A percentile compares a stretch with the other conserved stretches of the same genome.
phyloP scores from a whole-genome alignment of 2,329 filamentous ascomycete species.

The Monilinia polystroma region DNA sequence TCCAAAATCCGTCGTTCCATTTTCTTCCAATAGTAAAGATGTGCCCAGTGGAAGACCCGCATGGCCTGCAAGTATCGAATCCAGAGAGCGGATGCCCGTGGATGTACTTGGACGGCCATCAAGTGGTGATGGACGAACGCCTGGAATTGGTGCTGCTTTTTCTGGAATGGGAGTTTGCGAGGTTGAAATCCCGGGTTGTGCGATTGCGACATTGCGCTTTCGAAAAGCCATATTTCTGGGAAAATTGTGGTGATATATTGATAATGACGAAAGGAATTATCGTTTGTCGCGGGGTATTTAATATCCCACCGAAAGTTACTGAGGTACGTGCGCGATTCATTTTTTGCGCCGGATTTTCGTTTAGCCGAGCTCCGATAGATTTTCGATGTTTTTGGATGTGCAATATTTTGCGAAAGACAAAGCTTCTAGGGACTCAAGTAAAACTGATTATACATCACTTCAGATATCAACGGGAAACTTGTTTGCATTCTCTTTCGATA shows the following conservation, averaged over 20 bases:
- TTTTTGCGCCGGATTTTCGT: conserved; percentile 19
- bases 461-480: not conserved
- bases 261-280: conserved; percentile 13
- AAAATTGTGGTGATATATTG: not conserved
- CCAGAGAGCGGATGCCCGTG: conserved; percentile 83
- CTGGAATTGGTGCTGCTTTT: conserved; percentile 43
- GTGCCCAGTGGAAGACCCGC: conserved; percentile 79
- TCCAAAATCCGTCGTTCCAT: conserved; percentile 90
- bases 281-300: conserved; percentile 12
- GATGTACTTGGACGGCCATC: conserved; percentile 88
- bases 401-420: conserved; percentile 21
- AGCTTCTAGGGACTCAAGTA: conserved; percentile 1
- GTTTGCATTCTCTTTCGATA: not conserved
- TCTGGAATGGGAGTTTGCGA: not conserved
- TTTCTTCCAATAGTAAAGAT: conserved; percentile 79
- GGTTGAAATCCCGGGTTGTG: conserved; percentile 30
- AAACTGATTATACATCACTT: conserved; percentile 17
- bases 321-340: not conserved
- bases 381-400: conserved; percentile 16
- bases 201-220: conserved; percentile 62
- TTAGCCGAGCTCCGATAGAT: conserved; percentile 7
- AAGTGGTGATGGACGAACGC: conserved; percentile 79
- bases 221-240: conserved; percentile 59
- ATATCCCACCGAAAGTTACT: not conserved
- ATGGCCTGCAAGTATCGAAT: conserved; percentile 82